Conservation (phyloP, 257 asterid genomes). For the Ligustrum vulgare region DNA sequence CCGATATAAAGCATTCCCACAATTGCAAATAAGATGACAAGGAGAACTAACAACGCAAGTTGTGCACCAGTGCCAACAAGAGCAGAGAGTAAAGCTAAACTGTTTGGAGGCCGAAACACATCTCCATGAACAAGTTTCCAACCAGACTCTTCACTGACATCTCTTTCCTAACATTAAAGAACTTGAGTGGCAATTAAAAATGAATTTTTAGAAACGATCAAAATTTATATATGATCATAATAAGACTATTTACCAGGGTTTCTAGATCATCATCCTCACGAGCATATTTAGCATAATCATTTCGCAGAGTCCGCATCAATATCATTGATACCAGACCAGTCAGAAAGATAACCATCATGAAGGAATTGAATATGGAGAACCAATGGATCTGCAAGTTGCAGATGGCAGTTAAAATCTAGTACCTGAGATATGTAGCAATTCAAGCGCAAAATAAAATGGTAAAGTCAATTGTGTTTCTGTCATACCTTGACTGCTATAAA, state of each 20-base stretch:
- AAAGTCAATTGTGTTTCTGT: background rate
- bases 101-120: slow-evolving; percentile 53
- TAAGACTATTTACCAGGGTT: slow-evolving; percentile 42
- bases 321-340: slow-evolving; percentile 70
- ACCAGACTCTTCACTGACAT: slow-evolving; percentile 68
- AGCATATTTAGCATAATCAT: slow-evolving; percentile 70
- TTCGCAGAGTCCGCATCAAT: slow-evolving; percentile 62
- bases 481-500: background rate
- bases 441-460: background rate
- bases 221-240: background rate
- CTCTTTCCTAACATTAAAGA: slow-evolving; percentile 49
- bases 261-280: slow-evolving; percentile 74
- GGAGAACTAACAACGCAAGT: slow-evolving; percentile 55
- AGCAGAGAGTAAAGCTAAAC: slow-evolving; percentile 53
- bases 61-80: slow-evolving; percentile 70
- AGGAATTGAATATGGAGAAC: slow-evolving; percentile 67
- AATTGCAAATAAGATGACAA: slow-evolving; percentile 58
- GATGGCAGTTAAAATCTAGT: slow-evolving; percentile 11
- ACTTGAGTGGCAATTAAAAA: slow-evolving; percentile 9
- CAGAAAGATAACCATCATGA: slow-evolving; percentile 74
- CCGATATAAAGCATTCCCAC: slow-evolving; percentile 65
- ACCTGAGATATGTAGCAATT: background rate
- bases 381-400: slow-evolving; percentile 56
- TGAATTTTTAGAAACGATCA: background rate
- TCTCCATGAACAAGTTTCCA: slow-evolving; percentile 79